These are phyloP conservation scores for Salix dunnii DNA, from an alignment of 345 rosid species.

Conservation along the genomic window DNA sequence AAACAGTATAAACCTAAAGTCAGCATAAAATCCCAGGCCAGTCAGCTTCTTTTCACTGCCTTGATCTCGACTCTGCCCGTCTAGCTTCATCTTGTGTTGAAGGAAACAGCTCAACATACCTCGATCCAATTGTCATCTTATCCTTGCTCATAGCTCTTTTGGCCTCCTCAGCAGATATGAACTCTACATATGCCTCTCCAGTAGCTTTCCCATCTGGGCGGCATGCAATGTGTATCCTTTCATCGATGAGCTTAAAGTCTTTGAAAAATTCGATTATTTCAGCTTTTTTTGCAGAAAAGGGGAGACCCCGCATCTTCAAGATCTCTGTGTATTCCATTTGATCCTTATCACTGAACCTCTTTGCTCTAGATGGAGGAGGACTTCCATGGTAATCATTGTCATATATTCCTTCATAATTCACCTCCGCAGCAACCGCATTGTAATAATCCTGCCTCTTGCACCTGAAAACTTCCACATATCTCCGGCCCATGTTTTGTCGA, in stretches of 20 bases:
- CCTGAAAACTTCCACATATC: constrained; percentile 88
- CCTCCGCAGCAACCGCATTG: constrained; percentile 82
- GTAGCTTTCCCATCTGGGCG: constrained; percentile 94
- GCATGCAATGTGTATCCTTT: constrained; percentile 68
- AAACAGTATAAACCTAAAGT: background rate
- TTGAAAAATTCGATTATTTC: constrained; percentile 66
- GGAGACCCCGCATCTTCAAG: constrained; percentile 88
- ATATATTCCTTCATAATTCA: constrained; percentile 67
- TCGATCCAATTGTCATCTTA: constrained; percentile 83
- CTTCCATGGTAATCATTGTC: constrained; percentile 64
- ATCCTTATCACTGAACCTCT: constrained; percentile 64
- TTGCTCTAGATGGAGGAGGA: constrained; percentile 67
- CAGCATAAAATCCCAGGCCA: background rate
- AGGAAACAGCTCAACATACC: constrained; percentile 87
- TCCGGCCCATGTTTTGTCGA: constrained; percentile 80
- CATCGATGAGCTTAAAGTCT: constrained; percentile 58
- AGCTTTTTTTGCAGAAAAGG: constrained; percentile 67
- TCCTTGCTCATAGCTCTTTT: constrained; percentile 82
- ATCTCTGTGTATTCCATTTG: constrained; percentile 76
- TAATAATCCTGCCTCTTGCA: constrained; percentile 82
- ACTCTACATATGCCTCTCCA: constrained; percentile 88
- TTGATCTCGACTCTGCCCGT: constrained; percentile 85
- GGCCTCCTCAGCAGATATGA: constrained; percentile 70
- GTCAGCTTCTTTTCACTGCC: constrained; percentile 52
- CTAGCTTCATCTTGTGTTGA: constrained; percentile 77